Conservation (phyloP, 345 rosid genomes). For the Rhodamnia argentea region DNA sequence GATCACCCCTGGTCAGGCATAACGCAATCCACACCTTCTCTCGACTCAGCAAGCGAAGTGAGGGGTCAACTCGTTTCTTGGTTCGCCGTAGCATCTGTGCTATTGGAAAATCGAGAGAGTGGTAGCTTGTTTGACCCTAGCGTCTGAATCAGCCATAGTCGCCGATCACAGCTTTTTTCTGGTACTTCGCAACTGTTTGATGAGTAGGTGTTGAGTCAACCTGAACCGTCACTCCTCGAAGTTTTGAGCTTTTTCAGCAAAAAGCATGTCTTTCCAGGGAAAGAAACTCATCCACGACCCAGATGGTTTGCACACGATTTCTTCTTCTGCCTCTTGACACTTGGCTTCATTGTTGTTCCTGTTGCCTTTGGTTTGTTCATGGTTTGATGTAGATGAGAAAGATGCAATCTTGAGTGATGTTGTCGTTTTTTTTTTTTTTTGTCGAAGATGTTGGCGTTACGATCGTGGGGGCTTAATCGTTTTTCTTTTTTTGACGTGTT, state of each 20-base stretch:
- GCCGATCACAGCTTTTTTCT: neutral
- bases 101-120: neutral
- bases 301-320: conserved; percentile 5
- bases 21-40: neutral
- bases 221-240: neutral
- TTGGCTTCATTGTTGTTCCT: neutral
- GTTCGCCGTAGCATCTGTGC: neutral
- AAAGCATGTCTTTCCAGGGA: neutral
- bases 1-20: too few relatives aligned
- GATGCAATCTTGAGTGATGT: neutral
- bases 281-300: conserved; percentile 9
- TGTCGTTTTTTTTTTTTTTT: neutral
- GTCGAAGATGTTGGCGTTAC: neutral
- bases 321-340: neutral
- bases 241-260: neutral
- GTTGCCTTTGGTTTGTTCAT: neutral
- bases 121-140: neutral
- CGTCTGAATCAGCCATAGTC: neutral
- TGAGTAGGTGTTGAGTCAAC: neutral
- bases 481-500: neutral
- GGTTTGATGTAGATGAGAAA: neutral
- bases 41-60: neutral
- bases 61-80: neutral
- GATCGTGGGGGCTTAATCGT: neutral
- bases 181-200: neutral